These are phyloP conservation scores for Metschnikowia amazonensis DNA, from an alignment of 805 yeast species.

Conservation along the genomic window DNA sequence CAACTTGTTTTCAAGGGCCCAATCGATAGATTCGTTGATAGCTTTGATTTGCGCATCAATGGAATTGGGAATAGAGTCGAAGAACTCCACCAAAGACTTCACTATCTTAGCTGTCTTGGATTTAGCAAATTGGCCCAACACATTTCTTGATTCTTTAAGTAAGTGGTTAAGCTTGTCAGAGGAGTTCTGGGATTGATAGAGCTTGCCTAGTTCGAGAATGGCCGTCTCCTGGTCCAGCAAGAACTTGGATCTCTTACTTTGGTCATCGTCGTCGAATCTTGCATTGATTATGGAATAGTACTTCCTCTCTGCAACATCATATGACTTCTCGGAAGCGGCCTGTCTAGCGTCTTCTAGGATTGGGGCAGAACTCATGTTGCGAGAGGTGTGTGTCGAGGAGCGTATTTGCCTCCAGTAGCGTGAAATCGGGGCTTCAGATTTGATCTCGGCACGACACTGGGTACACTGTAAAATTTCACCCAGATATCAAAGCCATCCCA, in stretches of 20 bases:
- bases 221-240: slow-evolving; percentile 57
- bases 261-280: slow-evolving; percentile 16
- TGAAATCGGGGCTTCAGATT: background rate
- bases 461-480: background rate
- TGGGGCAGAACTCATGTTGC: slow-evolving; percentile 21
- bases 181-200: slow-evolving; percentile 53
- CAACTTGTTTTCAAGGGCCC: slow-evolving; percentile 83
- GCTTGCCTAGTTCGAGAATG: slow-evolving; percentile 68
- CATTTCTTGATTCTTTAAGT: slow-evolving; percentile 61
- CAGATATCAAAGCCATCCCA: background rate
- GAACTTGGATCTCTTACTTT: slow-evolving; percentile 21
- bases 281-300: slow-evolving; percentile 48
- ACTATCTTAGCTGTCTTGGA: slow-evolving; percentile 93
- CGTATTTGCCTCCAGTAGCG: slow-evolving; percentile 2
- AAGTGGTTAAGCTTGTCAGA: slow-evolving; percentile 54
- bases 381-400: background rate
- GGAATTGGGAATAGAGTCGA: slow-evolving; percentile 59
- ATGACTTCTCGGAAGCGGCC: slow-evolving; percentile 48
- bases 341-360: slow-evolving; percentile 58
- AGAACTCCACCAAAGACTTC: slow-evolving; percentile 71
- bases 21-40: slow-evolving; percentile 75
- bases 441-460: slow-evolving; percentile 1
- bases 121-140: slow-evolving; percentile 81
- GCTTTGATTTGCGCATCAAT: slow-evolving; percentile 69
- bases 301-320: slow-evolving; percentile 54